These are phyloP conservation scores for Ceratocystis eucalypticola DNA, from an alignment of 2,329 filamentous ascomycete species.

Conservation along the genomic window DNA sequence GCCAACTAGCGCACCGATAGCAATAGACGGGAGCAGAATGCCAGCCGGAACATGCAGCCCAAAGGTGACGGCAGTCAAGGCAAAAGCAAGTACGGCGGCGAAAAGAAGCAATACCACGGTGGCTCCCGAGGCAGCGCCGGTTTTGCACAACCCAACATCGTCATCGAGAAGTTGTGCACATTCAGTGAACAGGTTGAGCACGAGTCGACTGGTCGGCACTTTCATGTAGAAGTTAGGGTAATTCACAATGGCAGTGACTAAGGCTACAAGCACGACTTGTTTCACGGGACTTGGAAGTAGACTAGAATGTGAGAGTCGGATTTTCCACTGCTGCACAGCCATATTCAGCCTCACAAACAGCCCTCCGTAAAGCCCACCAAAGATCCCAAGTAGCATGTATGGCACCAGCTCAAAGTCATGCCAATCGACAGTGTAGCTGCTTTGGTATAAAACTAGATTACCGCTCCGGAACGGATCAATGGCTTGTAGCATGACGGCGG, in stretches of 20 bases:
- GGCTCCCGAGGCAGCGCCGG: constrained; percentile 43
- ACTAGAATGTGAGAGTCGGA: constrained; percentile 44
- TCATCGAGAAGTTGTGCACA: constrained; percentile 73
- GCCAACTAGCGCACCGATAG: constrained; percentile 81
- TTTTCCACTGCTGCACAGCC: constrained; percentile 57
- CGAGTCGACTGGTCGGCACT: constrained; percentile 78
- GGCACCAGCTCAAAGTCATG: constrained; percentile 88
- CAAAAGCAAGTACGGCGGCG: constrained; percentile 70
- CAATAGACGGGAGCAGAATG: constrained; percentile 91
- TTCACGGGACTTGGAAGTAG: constrained; percentile 59
- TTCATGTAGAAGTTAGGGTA: constrained; percentile 96
- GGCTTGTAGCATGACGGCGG: constrained; percentile 80
- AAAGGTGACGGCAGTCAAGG: constrained; percentile 78
- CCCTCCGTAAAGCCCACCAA: constrained; percentile 88
- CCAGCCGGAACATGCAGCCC: constrained; percentile 89
- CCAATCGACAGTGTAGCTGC: constrained; percentile 84
- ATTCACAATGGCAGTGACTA: constrained; percentile 78
- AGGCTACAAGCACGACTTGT: constrained; percentile 67
- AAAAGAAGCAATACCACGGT: constrained; percentile 71
- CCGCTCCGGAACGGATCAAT: constrained; percentile 91
- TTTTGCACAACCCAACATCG: constrained; percentile 75
- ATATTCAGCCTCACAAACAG: constrained; percentile 94
- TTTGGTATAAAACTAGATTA: constrained; percentile 90
- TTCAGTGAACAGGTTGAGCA: constrained; percentile 83
- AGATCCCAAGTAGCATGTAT: constrained; percentile 70